Base-by-base conservation (phyloP, 2,329 filamentous ascomycete species). In the Neoascochyta sp. region DNA sequence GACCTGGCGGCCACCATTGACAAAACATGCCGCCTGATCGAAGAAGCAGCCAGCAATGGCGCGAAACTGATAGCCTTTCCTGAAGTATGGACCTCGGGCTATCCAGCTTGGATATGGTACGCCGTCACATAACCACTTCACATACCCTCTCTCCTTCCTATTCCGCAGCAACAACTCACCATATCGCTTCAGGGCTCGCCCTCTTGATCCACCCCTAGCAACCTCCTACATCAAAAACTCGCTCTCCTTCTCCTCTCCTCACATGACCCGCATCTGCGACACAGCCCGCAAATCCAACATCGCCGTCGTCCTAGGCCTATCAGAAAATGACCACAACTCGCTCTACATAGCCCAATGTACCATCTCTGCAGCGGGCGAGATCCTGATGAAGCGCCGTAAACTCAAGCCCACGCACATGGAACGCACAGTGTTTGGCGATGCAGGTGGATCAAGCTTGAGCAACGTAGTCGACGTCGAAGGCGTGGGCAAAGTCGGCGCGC, bases 11-110 rank as follows among this genome's bases (percentile, higher is more conserved):
- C 54, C 0, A 65, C 68, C 2, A 70, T 81, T 1, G 51, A 66
- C 2, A 81, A 81, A 51, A 78, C 77, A 6, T 72, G 74, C 43
- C 48, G 57, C 0, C 63, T 80, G 28, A 80, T 82, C 41, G 55
- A 65, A 20, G 69, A 76, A 43, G 78, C 78, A 1, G 71, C 71
- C 1, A 41, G 56, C 4, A 68, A 73, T 23, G 72, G 70, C 1
- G 74, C 74, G 2, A 66, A 76, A 34, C 57, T 82, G 3, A 52
- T 82, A 4, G 48, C 56, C 0, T 74, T 72, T 24, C 68, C 69
- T 2, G 68, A 73, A 32, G 59, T 65, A 7, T 72, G 64, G 50
- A 63, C 70, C 8, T 56, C 64, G 4, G 66, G 68, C 1, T 69
- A 71, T 37, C 68, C 68, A 16, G 51, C 47, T 4, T 67, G 64